A percentile compares a stretch with the other conserved stretches of the same genome.
Conservation (phyloP, 2,329 filamentous ascomycete genomes). For the Fusarium albosuccineum region DNA sequence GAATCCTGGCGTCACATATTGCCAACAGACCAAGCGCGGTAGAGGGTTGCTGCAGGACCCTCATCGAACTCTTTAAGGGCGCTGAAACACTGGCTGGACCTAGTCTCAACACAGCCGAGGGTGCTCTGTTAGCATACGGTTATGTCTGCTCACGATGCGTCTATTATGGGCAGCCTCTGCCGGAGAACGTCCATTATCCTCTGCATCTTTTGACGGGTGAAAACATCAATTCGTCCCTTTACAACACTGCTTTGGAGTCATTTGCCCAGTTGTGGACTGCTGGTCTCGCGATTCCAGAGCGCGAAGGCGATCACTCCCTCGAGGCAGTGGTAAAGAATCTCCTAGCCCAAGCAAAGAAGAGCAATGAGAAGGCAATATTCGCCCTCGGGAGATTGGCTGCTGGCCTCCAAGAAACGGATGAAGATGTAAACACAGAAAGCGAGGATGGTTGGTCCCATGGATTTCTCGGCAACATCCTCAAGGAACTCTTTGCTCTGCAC, state of each 20-base stretch:
- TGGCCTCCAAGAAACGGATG: conserved; percentile 61
- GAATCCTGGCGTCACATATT: conserved; percentile 80
- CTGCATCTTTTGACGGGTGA: conserved; percentile 50
- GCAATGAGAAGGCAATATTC: conserved; percentile 85
- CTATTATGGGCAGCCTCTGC: conserved; percentile 56
- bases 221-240: conserved; percentile 51
- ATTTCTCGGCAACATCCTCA: conserved; percentile 68
- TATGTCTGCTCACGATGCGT: conserved; percentile 59
- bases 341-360: conserved; percentile 77
- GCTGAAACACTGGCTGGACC: conserved; percentile 58
- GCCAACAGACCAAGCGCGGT: conserved; percentile 53
- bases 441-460: conserved; percentile 52
- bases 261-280: conserved; percentile 63
- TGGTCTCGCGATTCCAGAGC: conserved; percentile 53
- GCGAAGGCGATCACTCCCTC: conserved; percentile 48
- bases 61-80: conserved; percentile 60
- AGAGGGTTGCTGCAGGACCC: conserved; percentile 40
- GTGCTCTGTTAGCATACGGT: conserved; percentile 60
- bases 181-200: conserved; percentile 48
- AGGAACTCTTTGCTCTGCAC: conserved; percentile 80
- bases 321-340: conserved; percentile 72
- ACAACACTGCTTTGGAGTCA: conserved; percentile 60
- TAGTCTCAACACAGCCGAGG: conserved; percentile 61
- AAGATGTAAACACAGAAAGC: conserved; percentile 13
- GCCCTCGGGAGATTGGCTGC: conserved; percentile 83